Evolutionary conservation across 805 yeast species (phyloP), one percentile per base, ranked within the genome.

Genomic region (Komagataella pseudopastoris): DNA sequence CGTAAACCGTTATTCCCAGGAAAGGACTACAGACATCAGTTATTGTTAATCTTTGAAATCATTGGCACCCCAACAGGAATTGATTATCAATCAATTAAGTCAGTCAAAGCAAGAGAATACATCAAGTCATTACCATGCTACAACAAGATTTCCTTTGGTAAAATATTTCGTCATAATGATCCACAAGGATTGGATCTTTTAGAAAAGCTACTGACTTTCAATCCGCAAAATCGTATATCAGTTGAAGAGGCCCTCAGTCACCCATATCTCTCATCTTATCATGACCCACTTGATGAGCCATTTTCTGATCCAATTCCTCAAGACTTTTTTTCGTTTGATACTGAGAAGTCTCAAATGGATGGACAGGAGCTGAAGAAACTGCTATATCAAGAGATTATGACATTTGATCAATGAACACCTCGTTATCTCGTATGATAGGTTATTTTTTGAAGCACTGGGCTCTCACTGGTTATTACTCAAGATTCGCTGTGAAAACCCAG

Each of bases 241-340:
- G 96, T 88, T 3, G 84, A 77, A 48, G 84, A 85, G 53, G 95
- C 96, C 0, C 73, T 91, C 44, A 70, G 74, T 54, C 98, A 91
- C 63, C 95, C 96, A 1, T 86, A 85, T 59, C 68, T 86, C 49
- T 69, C 71, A 50, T 67, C 77, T 18, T 85, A 84, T 60, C 87
- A 86, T 58, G 86, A 80, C 56, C 83, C 85, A 7, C 77, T 76
- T 39, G 90, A 84, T 58, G 93, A 85, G 61, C 88, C 88, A 0
- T 63, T 63, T 16, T 74, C 77, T 44, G 72, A 69, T 30, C 75
- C 73, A 43, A 75, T 78, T 24, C 79, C 82, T 1, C 74, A 71
- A 49, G 81, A 76, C 53, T 76, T 77, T 59, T 78, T 78, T 55
- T 78, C 74, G 53, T 78, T 78, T 55, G 83, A 78, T 58, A 68